A percentile compares a stretch with the other conserved stretches of the same genome.
Evolutionary conservation across 2,329 filamentous ascomycete genomes (phyloP).

Genomic region (Hortaea werneckii): DNA sequence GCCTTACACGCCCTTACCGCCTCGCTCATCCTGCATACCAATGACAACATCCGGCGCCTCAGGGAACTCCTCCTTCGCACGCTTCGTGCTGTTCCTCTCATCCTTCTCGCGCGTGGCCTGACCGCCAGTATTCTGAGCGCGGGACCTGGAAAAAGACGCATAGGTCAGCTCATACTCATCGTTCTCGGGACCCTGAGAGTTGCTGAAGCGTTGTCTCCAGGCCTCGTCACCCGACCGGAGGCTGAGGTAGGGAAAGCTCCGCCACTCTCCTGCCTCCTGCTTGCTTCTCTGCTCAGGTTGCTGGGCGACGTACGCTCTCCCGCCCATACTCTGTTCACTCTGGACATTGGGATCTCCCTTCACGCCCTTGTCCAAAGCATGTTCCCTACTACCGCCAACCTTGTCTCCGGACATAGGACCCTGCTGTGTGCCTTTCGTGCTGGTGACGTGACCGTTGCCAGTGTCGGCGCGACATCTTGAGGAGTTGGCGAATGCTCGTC

Average conservation of each 20-base stretch:
- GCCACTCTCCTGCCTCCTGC: background rate
- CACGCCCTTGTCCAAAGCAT: conserved; percentile 16
- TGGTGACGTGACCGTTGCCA: conserved; percentile 4
- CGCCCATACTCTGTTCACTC: conserved; percentile 7
- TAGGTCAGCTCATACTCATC: conserved; percentile 2
- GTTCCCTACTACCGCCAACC: conserved; percentile 13
- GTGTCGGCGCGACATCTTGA: conserved; percentile 1
- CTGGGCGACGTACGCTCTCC: conserved; percentile 8
- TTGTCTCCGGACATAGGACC: conserved; percentile 4
- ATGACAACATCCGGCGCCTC: conserved; percentile 36
- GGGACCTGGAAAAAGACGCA: conserved; percentile 13
- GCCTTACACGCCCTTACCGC: conserved; percentile 30
- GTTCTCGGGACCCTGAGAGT: background rate
- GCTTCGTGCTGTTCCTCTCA: conserved; percentile 25
- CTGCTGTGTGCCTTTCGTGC: conserved; percentile 11
- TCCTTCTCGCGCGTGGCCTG: conserved; percentile 31
- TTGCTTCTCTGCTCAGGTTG: background rate
- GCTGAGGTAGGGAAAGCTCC: background rate
- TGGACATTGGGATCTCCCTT: conserved; percentile 17
- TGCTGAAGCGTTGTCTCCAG: background rate
- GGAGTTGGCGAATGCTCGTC: conserved; percentile 5
- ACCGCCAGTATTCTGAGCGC: conserved; percentile 28
- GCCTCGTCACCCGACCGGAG: conserved; percentile 2
- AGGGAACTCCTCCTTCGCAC: conserved; percentile 38
- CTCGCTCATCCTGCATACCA: conserved; percentile 43